These are phyloP conservation scores for Macadamia tetraphylla DNA, from an alignment of 164 flowering plant species.

Conservation along the genomic window DNA sequence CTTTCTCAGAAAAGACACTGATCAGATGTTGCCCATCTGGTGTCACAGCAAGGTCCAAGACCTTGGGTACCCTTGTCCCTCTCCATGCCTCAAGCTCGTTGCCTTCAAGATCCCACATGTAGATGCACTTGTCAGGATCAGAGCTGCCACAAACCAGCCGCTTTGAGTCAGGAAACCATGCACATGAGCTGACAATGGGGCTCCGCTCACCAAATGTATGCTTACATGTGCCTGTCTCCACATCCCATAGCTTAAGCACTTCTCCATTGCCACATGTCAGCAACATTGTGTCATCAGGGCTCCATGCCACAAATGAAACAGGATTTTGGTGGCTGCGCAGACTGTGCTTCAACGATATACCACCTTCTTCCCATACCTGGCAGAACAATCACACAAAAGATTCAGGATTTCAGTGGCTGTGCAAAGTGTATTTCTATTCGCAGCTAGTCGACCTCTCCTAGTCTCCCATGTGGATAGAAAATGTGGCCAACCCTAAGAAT, in stretches of 20 bases:
- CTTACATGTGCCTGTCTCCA: conserved; percentile 70
- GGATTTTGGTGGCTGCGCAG: conserved; percentile 65
- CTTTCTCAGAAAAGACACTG: conserved; percentile 61
- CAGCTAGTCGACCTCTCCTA: no score
- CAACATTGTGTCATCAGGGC: conserved; percentile 81
- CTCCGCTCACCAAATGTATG: conserved; percentile 63
- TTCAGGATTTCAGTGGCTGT: no score
- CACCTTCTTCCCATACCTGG: conserved; percentile 61
- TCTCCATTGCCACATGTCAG: conserved; percentile 90
- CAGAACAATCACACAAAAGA: neutral
- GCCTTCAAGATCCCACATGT: conserved; percentile 81
- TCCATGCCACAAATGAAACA: conserved; percentile 88
- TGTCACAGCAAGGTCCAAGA: conserved; percentile 75
- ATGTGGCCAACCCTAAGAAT: neutral
- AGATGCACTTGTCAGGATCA: conserved; percentile 73
- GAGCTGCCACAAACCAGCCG: conserved; percentile 75
- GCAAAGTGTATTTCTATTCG: no score
- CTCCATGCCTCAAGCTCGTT: conserved; percentile 73
- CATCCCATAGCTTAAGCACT: conserved; percentile 87
- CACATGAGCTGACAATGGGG: conserved; percentile 77
- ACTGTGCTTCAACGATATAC: conserved; percentile 41
- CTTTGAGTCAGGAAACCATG: conserved; percentile 89
- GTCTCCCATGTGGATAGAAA: no score
- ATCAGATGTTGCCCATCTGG: conserved; percentile 71
- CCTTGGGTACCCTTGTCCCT: conserved; percentile 74